Conservation (phyloP, 1,139 yeast species). For the Hemisphaericaspora lyxosophila region DNA sequence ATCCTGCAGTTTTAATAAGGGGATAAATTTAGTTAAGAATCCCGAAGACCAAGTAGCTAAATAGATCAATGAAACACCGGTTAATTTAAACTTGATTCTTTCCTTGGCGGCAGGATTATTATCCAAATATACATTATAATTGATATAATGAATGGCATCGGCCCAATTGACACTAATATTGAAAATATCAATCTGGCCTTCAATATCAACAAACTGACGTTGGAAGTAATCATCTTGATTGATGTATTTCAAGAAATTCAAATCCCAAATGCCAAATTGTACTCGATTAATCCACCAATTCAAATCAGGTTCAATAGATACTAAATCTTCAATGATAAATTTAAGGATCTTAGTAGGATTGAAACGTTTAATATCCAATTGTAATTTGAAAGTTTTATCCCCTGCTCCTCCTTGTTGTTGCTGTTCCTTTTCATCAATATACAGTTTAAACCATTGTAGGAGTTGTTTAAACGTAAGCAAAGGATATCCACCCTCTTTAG, state of each 20-base stretch:
- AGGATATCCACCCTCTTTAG: slow-evolving; percentile 54
- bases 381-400: slow-evolving; percentile 37
- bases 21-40: slow-evolving; percentile 38
- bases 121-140: slow-evolving; percentile 39
- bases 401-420: too few relatives aligned
- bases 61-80: slow-evolving; percentile 43
- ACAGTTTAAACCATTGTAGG: slow-evolving; percentile 55
- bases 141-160: slow-evolving; percentile 33
- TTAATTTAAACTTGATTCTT: slow-evolving; percentile 28
- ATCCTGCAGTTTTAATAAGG: slow-evolving; percentile 38
- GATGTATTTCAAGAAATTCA: slow-evolving; percentile 58
- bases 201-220: slow-evolving; percentile 18
- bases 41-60: slow-evolving; percentile 40
- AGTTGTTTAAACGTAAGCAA: slow-evolving; percentile 64
- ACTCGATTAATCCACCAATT: slow-evolving; percentile 67
- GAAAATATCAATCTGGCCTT: slow-evolving; percentile 32
- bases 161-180: slow-evolving; percentile 40
- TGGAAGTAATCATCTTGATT: slow-evolving; percentile 43
- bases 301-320: slow-evolving; percentile 47
- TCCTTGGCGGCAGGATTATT: slow-evolving; percentile 21
- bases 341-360: slow-evolving; percentile 62
- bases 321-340: slow-evolving; percentile 50
- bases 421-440: slow-evolving; percentile 25
- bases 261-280: slow-evolving; percentile 81
- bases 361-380: slow-evolving; percentile 80